Percentiles rank a stretch among this genome's conserved stretches.
phyloP scores from a whole-genome alignment of 345 rosid species.

The Triadica sebifera region DNA sequence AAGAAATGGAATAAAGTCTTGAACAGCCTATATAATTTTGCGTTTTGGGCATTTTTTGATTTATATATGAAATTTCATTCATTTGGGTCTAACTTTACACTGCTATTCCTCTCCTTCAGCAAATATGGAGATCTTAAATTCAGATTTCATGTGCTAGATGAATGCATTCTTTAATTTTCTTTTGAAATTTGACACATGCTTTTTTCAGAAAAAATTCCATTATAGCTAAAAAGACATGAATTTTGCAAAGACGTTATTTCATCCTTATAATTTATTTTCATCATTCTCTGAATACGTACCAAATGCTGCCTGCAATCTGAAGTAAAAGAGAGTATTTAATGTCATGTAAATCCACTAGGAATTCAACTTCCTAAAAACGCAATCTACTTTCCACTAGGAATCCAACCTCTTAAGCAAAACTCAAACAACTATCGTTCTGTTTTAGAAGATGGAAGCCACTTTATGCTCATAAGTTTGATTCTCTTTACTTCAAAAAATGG shows the following conservation, averaged over 20 bases:
- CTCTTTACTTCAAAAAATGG: conserved; percentile 9
- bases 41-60: too few species aligned
- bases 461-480: conserved; percentile 24
- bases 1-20: too few species aligned
- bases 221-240: neutral
- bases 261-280: neutral
- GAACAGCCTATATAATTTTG: too few species aligned
- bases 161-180: neutral
- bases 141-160: neutral
- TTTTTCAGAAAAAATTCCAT: neutral
- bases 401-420: conserved; percentile 39
- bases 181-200: neutral
- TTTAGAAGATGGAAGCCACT: conserved; percentile 43
- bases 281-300: neutral
- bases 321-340: conserved; percentile 17
- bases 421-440: conserved; percentile 45
- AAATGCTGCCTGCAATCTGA: conserved; percentile 19
- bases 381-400: conserved; percentile 26
- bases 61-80: neutral
- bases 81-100: neutral
- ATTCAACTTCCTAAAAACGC: conserved; percentile 8
- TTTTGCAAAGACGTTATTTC: neutral
- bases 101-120: neutral
- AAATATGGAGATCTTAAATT: neutral
- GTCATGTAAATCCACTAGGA: conserved; percentile 24